Evolutionary conservation across 345 rosid genomes (phyloP), one percentile per base, ranked within the genome.

Genomic region (Capsella bursapastoris): DNA sequence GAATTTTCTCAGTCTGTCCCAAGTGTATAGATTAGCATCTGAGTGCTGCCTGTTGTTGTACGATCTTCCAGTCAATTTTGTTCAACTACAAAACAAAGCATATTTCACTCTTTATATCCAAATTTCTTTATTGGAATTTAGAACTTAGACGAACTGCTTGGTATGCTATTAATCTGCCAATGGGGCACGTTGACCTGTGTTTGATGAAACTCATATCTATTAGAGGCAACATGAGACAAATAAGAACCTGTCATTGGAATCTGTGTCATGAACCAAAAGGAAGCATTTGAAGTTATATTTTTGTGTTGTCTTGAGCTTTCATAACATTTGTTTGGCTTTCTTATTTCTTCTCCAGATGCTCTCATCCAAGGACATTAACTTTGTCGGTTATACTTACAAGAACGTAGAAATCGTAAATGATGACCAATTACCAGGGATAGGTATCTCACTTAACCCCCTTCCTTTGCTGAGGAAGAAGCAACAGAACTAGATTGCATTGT

Each of bases 301-400:
- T n/a, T 25, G 25, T 38, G 4, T 15, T 50, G 40, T n/a, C 18
- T 25, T 49, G 13, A 41, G 59, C 3, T 40, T 43, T 37, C 13
- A 4, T 62, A 62, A 50, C 52, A 28, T 63, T 25, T 38, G 9
- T 14, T 62, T 58, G 57, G 35, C 38, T 68, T 76, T 51, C 10
- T 55, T 38, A 52, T 47, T 44, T 35, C 32, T 61, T 61, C 60
- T 76, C 81, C 94, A 95, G 99, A 95, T 94, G 98, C 96, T 94
- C 59, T 83, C 96, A 25, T 94, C 98, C 32, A 94, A 94, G 83
- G 98, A 94, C 76, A 71, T 94, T 38, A 90, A 94, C 86, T 94
- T 94, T 73, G 97, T 94, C 72, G 98, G 98, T 71, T 94, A 94
- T 74, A 94, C 98, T 2, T 93, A 93, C 83, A 93, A 93, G 86